A percentile compares a stretch with the other conserved stretches of the same genome.
These are phyloP conservation scores for Leptographium wingfieldii DNA, from an alignment of 2,329 filamentous ascomycete species.

Conservation along the genomic window DNA sequence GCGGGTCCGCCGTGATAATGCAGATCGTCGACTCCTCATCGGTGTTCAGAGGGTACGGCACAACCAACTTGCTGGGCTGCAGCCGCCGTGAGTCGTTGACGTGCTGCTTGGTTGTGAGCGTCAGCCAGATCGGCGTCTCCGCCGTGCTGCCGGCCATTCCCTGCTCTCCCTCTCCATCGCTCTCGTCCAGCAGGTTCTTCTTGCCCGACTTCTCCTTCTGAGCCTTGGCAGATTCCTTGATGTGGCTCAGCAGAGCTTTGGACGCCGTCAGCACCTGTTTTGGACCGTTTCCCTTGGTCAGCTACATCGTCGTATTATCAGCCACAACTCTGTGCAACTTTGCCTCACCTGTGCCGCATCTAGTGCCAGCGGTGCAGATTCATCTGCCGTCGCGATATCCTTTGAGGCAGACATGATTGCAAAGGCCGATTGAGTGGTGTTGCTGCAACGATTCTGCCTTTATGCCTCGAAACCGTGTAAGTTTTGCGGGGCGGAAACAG, in stretches of 20 bases:
- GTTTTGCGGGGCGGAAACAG: conserved; percentile 1
- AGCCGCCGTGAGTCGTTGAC: conserved; percentile 61
- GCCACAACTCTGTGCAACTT: no score
- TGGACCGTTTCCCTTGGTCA: not conserved
- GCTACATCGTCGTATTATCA: conserved; percentile 1
- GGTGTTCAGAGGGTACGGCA: conserved; percentile 65
- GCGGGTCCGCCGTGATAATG: conserved; percentile 62
- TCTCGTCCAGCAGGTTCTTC: conserved; percentile 40
- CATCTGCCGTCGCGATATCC: conserved; percentile 5
- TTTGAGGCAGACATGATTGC: conserved; percentile 8
- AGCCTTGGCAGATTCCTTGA: conserved; percentile 42
- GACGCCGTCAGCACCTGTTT: conserved; percentile 47
- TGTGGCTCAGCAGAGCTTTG: conserved; percentile 48
- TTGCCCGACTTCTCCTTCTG: conserved; percentile 33
- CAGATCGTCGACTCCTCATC: conserved; percentile 60
- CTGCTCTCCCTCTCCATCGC: conserved; percentile 21
- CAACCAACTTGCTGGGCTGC: conserved; percentile 69
- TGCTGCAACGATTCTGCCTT: not conserved
- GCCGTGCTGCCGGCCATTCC: conserved; percentile 20
- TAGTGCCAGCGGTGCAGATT: conserved; percentile 6
- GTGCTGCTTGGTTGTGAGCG: conserved; percentile 52
- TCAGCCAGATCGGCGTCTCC: conserved; percentile 48
- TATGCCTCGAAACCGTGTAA: not conserved
- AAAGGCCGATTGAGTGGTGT: not conserved
- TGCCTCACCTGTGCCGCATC: conserved; percentile 9